phyloP scores from a whole-genome alignment of 768 basidiomycete genomes.

The Polyporus arcularius region DNA sequence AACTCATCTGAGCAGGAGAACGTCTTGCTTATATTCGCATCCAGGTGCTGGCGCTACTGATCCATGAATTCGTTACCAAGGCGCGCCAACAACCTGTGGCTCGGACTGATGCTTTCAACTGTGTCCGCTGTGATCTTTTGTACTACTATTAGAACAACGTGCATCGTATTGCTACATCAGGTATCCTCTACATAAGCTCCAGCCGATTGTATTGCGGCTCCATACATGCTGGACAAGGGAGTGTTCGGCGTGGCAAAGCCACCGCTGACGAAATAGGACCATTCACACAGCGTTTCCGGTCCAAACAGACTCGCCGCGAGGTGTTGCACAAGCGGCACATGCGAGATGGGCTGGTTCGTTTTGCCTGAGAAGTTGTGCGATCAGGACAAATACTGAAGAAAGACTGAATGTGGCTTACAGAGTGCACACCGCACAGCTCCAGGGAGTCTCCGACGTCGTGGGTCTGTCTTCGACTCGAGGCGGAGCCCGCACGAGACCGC shows the following conservation, averaged over 20 bases:
- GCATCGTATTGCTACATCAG: too few species aligned
- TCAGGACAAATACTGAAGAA: neutral
- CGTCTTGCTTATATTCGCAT: neutral
- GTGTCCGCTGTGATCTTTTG: too few species aligned
- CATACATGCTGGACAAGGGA: too few species aligned
- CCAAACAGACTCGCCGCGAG: constrained; percentile 42
- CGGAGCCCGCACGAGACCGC: neutral
- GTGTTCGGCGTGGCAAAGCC: neutral
- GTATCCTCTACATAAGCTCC: too few species aligned
- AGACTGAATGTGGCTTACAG: constrained; percentile 45
- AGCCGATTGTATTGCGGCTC: too few species aligned
- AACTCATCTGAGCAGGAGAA: neutral
- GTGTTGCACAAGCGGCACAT: constrained; percentile 63
- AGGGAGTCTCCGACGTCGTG: constrained; percentile 25
- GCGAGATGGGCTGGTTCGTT: constrained; percentile 57
- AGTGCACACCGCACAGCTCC: constrained; percentile 65
- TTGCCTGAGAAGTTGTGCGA: constrained; percentile 36
- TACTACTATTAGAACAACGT: too few species aligned
- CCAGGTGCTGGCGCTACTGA: constrained; percentile 41
- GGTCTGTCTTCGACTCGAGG: neutral
- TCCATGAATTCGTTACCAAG: neutral
- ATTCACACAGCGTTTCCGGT: constrained; percentile 7
- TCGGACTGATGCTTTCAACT: too few species aligned
- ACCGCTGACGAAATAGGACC: neutral
- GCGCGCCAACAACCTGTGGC: too few species aligned